These are phyloP conservation scores for Collybia sp. DNA, from an alignment of 768 basidiomycete species.

Conservation along the genomic window DNA sequence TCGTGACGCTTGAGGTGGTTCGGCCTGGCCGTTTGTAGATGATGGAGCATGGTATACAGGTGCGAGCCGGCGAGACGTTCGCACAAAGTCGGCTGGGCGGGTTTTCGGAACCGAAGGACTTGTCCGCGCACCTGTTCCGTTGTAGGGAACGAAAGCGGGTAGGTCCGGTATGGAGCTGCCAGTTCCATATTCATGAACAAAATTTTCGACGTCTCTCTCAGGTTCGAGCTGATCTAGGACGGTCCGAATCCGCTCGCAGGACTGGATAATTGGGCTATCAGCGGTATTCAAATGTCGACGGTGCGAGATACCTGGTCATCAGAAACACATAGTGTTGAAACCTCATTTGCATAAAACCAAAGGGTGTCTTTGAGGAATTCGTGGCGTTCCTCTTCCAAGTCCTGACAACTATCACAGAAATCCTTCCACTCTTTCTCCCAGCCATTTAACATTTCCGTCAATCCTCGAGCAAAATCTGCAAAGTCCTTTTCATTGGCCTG, in stretches of 20 bases:
- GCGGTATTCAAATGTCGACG: not conserved
- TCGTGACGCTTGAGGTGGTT: constrained; percentile 8
- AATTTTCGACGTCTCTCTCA: constrained; percentile 77
- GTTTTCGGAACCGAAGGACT: constrained; percentile 11
- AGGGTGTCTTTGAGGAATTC: constrained; percentile 92
- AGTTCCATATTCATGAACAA: constrained; percentile 85
- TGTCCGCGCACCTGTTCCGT: constrained; percentile 20
- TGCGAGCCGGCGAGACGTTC: constrained; percentile 23
- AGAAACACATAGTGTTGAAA: constrained; percentile 90
- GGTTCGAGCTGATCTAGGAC: constrained; percentile 85
- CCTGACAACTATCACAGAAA: constrained; percentile 96
- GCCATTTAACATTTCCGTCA: constrained; percentile 66
- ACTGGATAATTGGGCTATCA: constrained; percentile 38
- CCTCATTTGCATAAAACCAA: constrained; percentile 93
- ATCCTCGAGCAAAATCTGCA: constrained; percentile 67
- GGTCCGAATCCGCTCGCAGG: constrained; percentile 84
- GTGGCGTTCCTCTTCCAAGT: constrained; percentile 91
- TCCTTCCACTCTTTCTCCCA: constrained; percentile 95
- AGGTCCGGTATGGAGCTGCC: constrained; percentile 79
- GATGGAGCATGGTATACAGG: constrained; percentile 5
- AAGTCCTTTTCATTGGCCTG: constrained; percentile 91
- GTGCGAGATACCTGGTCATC: constrained; percentile 77
- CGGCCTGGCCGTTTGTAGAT: constrained; percentile 5
- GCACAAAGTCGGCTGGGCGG: constrained; percentile 23
- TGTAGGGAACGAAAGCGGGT: constrained; percentile 69